Evolutionary conservation across 352 stramenopile genomes (phyloP), one percentile per base, ranked within the genome.

Genomic region (Globisporangium perplexum): DNA sequence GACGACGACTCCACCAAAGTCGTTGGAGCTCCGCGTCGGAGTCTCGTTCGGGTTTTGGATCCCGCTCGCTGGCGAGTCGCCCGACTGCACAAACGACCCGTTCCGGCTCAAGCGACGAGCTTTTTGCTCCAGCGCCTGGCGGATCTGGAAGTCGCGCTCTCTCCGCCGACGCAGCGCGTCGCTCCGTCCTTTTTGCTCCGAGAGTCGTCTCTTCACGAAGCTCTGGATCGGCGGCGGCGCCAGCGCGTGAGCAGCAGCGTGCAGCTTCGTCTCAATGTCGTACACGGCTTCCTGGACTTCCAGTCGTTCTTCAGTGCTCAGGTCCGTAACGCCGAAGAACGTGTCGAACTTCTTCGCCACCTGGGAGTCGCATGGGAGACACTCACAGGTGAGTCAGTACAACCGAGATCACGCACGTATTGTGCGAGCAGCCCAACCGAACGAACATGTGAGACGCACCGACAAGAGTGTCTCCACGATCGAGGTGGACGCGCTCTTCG

Each of bases 221-320:
- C 82, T 93, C 46, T 95, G 78, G 57, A 95, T 93, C 15, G 73
- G 76, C n/a, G 83, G 83, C 38, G 83, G 83, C 4, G 72, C 72
- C 15, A 84, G 65, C 35, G 77, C 65, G 36, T 62, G 77, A 1
- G 62, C 55, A 18, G 57, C 60, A 14, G 64, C 66, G 18, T 75
- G 69, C 1, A 78, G 51, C 36, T 77, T 80, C 17, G 72, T 77
- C 52, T 94, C 84, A 10, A 94, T 71, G 39, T 68, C 59, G 61
- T 84, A 91, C 20, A 95, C 75, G 14, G 63, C 65, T 48, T 75
- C 65, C 43, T 95, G 83, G 0, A 95, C 70, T 7, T 64, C 62
- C 52, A 93, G 48, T 5, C 71, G 65, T 42, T 93, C 77, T 12
- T 81, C 64, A 1, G 65, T 57, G 11, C 65, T 68, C 14, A 89